Conservation (phyloP, 352 stramenopile species). For the Globisporangium parvum region DNA sequence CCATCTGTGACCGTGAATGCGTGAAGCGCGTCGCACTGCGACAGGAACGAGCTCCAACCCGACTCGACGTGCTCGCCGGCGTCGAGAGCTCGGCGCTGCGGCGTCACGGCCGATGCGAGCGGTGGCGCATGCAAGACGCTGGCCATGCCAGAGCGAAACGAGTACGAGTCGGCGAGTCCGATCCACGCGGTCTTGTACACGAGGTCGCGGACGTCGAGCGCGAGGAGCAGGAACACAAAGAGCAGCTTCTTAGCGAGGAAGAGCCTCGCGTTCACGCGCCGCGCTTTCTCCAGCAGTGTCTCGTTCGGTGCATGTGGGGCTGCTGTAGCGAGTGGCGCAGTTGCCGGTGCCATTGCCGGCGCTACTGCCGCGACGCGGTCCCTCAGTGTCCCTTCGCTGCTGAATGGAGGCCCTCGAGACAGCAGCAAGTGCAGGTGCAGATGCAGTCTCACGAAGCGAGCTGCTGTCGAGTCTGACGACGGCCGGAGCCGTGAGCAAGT, state of each 20-base stretch:
- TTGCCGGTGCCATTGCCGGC: too few species aligned
- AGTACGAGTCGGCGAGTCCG: slow-evolving; percentile 16
- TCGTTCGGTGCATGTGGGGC: not conserved
- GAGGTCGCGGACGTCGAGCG: slow-evolving; percentile 18
- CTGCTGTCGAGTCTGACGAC: too few species aligned
- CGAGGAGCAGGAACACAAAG: slow-evolving; percentile 10
- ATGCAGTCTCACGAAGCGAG: too few species aligned
- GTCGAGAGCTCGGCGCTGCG: not conserved
- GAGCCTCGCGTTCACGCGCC: slow-evolving; percentile 1
- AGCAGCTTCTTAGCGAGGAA: slow-evolving; percentile 10
- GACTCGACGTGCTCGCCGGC: slow-evolving; percentile 7
- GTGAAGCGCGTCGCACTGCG: slow-evolving; percentile 13
- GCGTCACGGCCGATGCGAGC: slow-evolving; percentile 2
- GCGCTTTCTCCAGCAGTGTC: not conserved
- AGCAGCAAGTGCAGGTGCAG: too few species aligned
- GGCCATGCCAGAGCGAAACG: slow-evolving; percentile 9
- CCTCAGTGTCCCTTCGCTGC: too few species aligned
- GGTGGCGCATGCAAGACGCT: slow-evolving; percentile 10
- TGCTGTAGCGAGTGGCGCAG: too few species aligned
- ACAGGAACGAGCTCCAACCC: slow-evolving; percentile 19
- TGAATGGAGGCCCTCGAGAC: too few species aligned
- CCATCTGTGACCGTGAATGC: slow-evolving; percentile 10
- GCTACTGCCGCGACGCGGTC: too few species aligned
- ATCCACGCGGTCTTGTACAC: slow-evolving; percentile 23
- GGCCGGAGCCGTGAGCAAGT: too few species aligned